These are phyloP conservation scores for Mortierella sp. DNA, from an alignment of 371 early-diverging fungal genomes.

Conservation along the genomic window DNA sequence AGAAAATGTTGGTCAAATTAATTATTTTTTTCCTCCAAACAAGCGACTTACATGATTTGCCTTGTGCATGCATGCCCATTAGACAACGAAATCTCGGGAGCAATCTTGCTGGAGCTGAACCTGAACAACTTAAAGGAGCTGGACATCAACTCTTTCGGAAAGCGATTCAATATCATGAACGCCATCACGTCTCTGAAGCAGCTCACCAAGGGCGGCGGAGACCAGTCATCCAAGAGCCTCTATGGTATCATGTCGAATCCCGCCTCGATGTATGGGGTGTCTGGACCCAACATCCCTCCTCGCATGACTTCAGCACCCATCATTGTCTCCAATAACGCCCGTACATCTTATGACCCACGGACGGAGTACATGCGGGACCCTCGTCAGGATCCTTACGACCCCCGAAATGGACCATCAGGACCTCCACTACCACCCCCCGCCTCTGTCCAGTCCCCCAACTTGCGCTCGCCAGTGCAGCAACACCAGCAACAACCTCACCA, in stretches of 20 bases:
- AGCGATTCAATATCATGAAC: slow-evolving; percentile 75
- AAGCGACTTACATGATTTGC: too few species aligned
- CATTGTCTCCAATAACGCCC: slow-evolving; percentile 27
- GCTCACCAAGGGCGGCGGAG: slow-evolving; percentile 13
- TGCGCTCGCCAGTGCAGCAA: slow-evolving; percentile 20
- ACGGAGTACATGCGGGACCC: slow-evolving; percentile 43
- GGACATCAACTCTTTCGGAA: slow-evolving; percentile 76
- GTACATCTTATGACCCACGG: slow-evolving; percentile 36
- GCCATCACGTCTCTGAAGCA: slow-evolving; percentile 69
- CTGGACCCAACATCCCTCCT: slow-evolving; percentile 48
- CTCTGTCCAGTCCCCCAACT: slow-evolving; percentile 11
- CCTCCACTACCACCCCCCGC: slow-evolving; percentile 20
- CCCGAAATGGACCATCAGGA: slow-evolving; percentile 12
- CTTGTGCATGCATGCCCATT: background rate
- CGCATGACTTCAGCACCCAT: slow-evolving; percentile 45
- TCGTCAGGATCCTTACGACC: slow-evolving; percentile 37
- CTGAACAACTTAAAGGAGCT: slow-evolving; percentile 78
- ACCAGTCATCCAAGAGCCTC: slow-evolving; percentile 16
- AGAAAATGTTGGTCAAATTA: background rate
- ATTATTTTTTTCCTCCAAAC: background rate
- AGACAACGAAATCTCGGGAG: slow-evolving; percentile 82
- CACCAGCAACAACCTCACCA: slow-evolving; percentile 15
- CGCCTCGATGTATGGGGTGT: slow-evolving; percentile 25
- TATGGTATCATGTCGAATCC: slow-evolving; percentile 25
- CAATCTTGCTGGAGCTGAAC: slow-evolving; percentile 72